These are phyloP conservation scores for Leishmania guyanensis DNA, from an alignment of 208 protist species.

Conservation along the genomic window DNA sequence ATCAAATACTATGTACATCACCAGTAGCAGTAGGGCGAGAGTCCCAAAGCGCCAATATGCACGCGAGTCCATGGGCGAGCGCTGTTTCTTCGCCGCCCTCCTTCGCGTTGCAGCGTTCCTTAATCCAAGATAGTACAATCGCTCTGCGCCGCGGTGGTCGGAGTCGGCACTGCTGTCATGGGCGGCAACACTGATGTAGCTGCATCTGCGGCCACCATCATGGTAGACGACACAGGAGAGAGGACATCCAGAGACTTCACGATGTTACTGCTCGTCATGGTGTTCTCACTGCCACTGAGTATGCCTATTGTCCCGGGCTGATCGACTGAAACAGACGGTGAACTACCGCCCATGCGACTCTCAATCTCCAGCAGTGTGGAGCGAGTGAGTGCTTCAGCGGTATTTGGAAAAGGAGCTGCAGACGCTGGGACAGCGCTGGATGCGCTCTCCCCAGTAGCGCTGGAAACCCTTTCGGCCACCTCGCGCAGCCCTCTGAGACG, in stretches of 20 bases:
- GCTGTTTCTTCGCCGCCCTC: background rate
- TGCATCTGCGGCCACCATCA: background rate
- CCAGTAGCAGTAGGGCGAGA: background rate
- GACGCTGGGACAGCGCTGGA: background rate
- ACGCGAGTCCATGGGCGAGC: background rate
- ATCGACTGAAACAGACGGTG: background rate
- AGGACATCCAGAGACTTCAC: conserved; percentile 7
- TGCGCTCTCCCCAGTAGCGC: background rate
- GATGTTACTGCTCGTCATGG: background rate
- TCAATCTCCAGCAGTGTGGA: conserved; percentile 30
- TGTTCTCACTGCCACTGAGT: background rate
- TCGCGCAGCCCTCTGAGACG: conserved; percentile 13
- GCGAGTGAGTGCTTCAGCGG: background rate
- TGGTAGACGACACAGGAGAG: background rate
- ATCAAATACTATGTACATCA: background rate
- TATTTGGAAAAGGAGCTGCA: background rate
- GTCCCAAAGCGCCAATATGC: background rate
- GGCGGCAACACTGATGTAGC: background rate
- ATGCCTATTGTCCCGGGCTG: background rate
- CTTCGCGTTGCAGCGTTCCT: no score
- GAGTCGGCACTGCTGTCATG: background rate
- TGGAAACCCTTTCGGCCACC: background rate
- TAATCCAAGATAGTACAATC: background rate
- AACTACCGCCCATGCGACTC: conserved; percentile 6
- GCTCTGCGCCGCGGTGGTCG: background rate